phyloP scores from a whole-genome alignment of 305 asterid species.

The Fraxinus velutina region DNA sequence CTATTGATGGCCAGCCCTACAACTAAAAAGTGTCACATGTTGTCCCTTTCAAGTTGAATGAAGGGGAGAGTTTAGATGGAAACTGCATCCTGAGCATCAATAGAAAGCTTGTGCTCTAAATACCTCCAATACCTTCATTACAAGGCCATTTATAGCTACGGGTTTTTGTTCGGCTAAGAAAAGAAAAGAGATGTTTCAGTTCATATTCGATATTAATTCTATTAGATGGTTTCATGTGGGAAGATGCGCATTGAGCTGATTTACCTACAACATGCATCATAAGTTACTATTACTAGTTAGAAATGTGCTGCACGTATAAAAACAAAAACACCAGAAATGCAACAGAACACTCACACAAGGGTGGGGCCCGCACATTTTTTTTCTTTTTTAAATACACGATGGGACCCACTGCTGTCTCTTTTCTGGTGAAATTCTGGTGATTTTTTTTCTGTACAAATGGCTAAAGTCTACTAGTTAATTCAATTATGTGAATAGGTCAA shows the following conservation, averaged over 20 bases:
- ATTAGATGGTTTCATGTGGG: background rate
- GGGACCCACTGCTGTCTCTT: too few relatives aligned
- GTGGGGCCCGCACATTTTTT: too few relatives aligned
- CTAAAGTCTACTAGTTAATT: background rate
- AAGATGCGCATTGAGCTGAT: background rate
- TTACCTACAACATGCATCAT: background rate
- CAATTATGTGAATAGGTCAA: background rate
- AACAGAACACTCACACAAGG: too few relatives aligned
- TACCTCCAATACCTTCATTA: background rate
- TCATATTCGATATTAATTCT: background rate
- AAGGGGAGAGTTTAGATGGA: background rate
- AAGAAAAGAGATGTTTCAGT: background rate
- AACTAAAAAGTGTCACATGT: background rate
- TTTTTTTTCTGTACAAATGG: too few relatives aligned
- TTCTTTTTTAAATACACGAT: too few relatives aligned
- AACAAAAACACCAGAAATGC: too few relatives aligned
- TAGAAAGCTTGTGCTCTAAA: background rate
- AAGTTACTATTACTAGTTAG: background rate
- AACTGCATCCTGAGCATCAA: background rate
- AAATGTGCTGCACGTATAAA: too few relatives aligned
- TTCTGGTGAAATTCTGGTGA: too few relatives aligned
- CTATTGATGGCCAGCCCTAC: background rate
- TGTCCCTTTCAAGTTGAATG: background rate
- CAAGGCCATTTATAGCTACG: background rate
- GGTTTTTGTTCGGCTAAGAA: background rate